phyloP scores from a whole-genome alignment of 495 filamentous ascomycete species.

The Poronia punctata region DNA sequence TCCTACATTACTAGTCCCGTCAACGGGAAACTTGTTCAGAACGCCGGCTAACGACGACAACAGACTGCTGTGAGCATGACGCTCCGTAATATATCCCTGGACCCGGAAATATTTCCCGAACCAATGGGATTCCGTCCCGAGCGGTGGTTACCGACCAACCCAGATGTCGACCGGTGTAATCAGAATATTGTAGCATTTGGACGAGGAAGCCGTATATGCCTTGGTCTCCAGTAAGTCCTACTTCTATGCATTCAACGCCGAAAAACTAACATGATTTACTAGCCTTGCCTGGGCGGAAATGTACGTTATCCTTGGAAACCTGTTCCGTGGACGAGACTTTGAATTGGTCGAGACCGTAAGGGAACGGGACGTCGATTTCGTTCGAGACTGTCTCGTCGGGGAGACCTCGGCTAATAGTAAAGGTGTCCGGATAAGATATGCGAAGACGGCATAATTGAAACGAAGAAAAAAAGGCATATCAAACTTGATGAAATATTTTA shows the following conservation, averaged over 20 bases:
- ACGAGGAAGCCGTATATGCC: conserved; percentile 7
- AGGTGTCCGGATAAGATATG: conserved; percentile 2
- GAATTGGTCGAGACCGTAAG: conserved; percentile 3
- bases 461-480: no score
- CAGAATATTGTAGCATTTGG: conserved; percentile 5
- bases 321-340: conserved; percentile 3
- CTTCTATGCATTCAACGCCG: background rate
- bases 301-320: conserved; percentile 2
- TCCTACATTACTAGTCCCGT: no score
- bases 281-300: conserved; percentile 4
- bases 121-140: conserved; percentile 5
- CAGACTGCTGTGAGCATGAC: conserved; percentile 11
- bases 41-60: background rate
- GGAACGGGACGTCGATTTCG: conserved; percentile 7
- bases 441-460: no score
- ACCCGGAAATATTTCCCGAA: conserved; percentile 6
- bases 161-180: conserved; percentile 5
- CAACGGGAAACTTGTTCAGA: background rate
- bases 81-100: conserved; percentile 4
- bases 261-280: background rate
- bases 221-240: conserved; percentile 8
- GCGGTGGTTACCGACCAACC: conserved; percentile 7
- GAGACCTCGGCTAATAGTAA: background rate
- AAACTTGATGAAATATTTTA: no score
- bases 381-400: conserved; percentile 6